phyloP scores from a whole-genome alignment of 139 green algal genomes.

The Chlamydomonas urium region DNA sequence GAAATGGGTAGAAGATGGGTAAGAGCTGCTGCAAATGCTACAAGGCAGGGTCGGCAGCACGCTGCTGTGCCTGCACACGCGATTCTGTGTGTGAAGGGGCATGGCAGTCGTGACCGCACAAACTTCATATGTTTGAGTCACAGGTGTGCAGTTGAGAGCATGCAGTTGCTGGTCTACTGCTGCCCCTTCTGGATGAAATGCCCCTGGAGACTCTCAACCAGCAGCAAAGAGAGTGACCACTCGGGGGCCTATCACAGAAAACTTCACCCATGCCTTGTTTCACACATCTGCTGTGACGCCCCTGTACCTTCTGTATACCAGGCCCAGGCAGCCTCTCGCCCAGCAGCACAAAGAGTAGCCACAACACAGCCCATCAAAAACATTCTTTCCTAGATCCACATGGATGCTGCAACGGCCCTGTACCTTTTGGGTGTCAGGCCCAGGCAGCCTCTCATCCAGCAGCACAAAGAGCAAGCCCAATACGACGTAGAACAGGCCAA shows the following conservation, averaged over 20 bases:
- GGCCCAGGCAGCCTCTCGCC: too few species aligned
- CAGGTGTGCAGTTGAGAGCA: too few species aligned
- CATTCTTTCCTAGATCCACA: neutral
- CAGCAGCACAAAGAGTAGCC: neutral
- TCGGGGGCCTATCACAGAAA: too few species aligned
- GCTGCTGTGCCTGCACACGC: neutral
- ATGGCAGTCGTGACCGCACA: too few species aligned
- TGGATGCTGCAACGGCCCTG: neutral
- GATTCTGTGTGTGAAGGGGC: too few species aligned
- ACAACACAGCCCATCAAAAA: neutral
- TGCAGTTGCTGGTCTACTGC: too few species aligned
- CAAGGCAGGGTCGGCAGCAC: neutral
- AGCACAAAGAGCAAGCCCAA: neutral
- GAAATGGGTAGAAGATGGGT: too few species aligned
- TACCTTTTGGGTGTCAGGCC: neutral
- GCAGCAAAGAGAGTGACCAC: too few species aligned
- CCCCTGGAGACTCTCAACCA: too few species aligned
- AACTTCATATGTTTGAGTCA: too few species aligned
- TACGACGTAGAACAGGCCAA: constrained; percentile 6
- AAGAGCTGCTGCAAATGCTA: neutral
- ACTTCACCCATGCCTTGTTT: too few species aligned
- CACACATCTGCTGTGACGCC: neutral
- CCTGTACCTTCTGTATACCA: neutral
- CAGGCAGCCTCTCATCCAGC: neutral
- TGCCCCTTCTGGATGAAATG: too few species aligned